phyloP scores from a whole-genome alignment of 768 basidiomycete genomes.

The Kwoniella sp. region DNA sequence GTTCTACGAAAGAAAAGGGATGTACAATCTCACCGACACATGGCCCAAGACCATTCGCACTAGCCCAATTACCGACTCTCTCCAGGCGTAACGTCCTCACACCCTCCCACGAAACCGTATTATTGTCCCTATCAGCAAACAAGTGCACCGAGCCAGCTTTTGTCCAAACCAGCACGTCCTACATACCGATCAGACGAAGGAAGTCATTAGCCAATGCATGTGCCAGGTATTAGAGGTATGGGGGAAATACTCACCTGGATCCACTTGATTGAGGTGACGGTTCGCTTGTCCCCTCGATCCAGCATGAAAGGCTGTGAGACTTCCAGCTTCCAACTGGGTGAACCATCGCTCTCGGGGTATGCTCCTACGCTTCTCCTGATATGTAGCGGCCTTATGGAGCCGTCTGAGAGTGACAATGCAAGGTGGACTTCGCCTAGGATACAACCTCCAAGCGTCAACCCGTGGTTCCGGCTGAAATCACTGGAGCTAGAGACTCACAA shows the following conservation, averaged over 20 bases:
- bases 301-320: conserved; percentile 6
- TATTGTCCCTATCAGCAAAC: conserved; percentile 8
- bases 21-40: conserved; percentile 32
- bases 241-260: conserved; percentile 32
- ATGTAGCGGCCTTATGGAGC: conserved; percentile 22
- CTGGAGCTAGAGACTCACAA: conserved; percentile 29
- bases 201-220: too few relatives aligned
- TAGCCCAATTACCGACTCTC: conserved; percentile 44
- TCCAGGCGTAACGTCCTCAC: conserved; percentile 17
- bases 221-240: too few relatives aligned
- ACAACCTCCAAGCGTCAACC: too few relatives aligned
- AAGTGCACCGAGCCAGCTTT: conserved; percentile 42
- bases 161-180: conserved; percentile 39
- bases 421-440: conserved; percentile 24
- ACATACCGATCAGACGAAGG: neutral
- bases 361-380: conserved; percentile 13
- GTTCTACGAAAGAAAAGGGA: too few relatives aligned
- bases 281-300: conserved; percentile 27
- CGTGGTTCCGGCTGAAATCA: neutral
- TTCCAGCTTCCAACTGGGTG: conserved; percentile 14
- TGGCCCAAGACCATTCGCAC: conserved; percentile 36
- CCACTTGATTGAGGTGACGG: conserved; percentile 33
- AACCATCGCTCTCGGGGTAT: neutral
- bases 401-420: conserved; percentile 32
- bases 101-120: conserved; percentile 26